Percentiles rank a stretch among this genome's conserved stretches.
These are phyloP conservation scores for Rosa lucieae DNA, from an alignment of 306 rosid species.

Conservation along the genomic window DNA sequence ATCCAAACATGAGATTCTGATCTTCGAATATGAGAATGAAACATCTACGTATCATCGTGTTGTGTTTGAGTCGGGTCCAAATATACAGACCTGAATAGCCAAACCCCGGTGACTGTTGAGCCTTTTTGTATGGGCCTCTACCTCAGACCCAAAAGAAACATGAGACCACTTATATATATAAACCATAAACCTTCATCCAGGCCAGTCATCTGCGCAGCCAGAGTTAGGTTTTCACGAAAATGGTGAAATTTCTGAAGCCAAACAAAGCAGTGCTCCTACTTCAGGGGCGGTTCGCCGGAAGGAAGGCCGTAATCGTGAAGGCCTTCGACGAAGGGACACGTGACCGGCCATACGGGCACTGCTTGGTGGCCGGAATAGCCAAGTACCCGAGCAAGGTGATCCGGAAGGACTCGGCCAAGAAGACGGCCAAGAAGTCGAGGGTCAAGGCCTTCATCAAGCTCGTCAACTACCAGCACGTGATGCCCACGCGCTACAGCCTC, in stretches of 20 bases:
- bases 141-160: not conserved
- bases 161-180: not conserved
- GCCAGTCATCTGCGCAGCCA: not conserved
- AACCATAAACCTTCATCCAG: not conserved
- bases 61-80: too few species aligned
- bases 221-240: not conserved
- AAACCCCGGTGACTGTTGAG: too few species aligned
- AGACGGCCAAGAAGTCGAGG: slow-evolving; percentile 28
- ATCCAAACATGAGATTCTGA: too few species aligned
- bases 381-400: slow-evolving; percentile 34
- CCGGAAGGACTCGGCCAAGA: slow-evolving; percentile 35
- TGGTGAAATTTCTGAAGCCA: slow-evolving; percentile 30
- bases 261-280: slow-evolving; percentile 32
- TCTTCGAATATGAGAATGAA: too few species aligned
- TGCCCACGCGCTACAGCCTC: slow-evolving; percentile 38
- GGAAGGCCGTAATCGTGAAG: slow-evolving; percentile 31
- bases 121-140: not conserved
- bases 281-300: slow-evolving; percentile 24
- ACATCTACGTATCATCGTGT: too few species aligned
- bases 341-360: slow-evolving; percentile 32
- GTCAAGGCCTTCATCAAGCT: slow-evolving; percentile 33
- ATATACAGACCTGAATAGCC: too few species aligned
- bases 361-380: slow-evolving; percentile 23
- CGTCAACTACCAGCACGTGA: slow-evolving; percentile 31
- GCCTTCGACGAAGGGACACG: slow-evolving; percentile 34